Evolutionary conservation across 139 green algal species (phyloP), one percentile per base, ranked within the genome.

Genomic region (Raphidocelis subcapitata): DNA sequence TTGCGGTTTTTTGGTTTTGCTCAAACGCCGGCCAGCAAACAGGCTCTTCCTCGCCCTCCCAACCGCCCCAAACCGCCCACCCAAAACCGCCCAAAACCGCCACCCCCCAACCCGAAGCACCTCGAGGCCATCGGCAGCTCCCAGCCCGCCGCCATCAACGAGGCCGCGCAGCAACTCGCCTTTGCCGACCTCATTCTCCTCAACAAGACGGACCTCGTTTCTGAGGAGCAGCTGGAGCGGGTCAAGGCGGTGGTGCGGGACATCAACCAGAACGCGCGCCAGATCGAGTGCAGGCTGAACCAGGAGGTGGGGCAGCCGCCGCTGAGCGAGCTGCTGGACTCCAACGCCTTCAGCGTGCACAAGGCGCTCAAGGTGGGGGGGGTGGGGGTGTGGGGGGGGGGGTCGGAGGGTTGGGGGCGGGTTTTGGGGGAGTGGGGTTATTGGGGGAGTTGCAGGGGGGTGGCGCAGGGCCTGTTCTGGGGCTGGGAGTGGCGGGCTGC

Each of bases 181-280:
- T 97, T 97, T 73, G 88, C 87, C 1, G 93, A 97, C 79, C 81
- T 91, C 16, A 83, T 97, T 5, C 81, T 97, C 26, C 82, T 97
- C 0, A 97, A 97, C 85, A 97, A 97, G 75, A 84, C 81, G 0
- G 89, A 94, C 35, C 66, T 94, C 24, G 84, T 95, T 5, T 65
- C 41, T 21, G 72, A 77, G 2, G 78, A 82, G 28, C 79, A 89
- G 75, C 73, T 86, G 31, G 64, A 77, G 12, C 37, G 67, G 14
- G 84, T 92, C 16, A 32, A 85, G 49, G 10, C 20, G 15, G 72
- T 71, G 31, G 85, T 88, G 46, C 80, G 79, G 4, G 71, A 69
- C 46, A 90, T 95, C 81, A 95, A 95, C 63, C 79, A 81, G 57
- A 90, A 83, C 4, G 90, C 90, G 3, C 72, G 83, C 28, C 63